Evolutionary conservation across 2,329 filamentous ascomycete species (phyloP).

Genomic region (Neoscytalidium dimidiatum): DNA sequence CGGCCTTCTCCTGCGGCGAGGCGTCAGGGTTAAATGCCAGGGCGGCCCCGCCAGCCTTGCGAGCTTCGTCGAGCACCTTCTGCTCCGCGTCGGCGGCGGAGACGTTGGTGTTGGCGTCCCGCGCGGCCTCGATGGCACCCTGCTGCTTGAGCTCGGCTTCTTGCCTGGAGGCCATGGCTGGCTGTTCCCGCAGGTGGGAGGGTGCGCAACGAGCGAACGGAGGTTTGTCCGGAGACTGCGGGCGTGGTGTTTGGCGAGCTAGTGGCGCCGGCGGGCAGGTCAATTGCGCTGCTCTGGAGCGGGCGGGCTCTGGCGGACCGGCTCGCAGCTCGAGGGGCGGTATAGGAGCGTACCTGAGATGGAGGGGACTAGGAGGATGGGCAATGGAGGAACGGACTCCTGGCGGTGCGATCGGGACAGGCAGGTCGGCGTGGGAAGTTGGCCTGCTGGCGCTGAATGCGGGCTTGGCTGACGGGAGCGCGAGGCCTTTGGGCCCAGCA

Average conservation of each 20-base stretch:
- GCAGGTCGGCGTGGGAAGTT: slow-evolving; percentile 10
- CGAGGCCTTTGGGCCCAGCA: too few species aligned
- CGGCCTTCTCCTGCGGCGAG: slow-evolving; percentile 78
- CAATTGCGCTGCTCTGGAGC: background rate
- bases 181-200: slow-evolving; percentile 13
- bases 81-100: slow-evolving; percentile 71
- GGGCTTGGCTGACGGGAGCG: slow-evolving; percentile 15
- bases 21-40: slow-evolving; percentile 89
- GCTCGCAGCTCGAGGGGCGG: background rate
- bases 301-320: background rate
- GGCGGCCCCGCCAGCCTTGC: slow-evolving; percentile 74
- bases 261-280: background rate
- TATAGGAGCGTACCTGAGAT: background rate
- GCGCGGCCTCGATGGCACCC: slow-evolving; percentile 75
- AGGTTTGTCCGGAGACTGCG: slow-evolving; percentile 5
- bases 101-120: slow-evolving; percentile 67
- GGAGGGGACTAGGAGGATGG: background rate
- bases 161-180: slow-evolving; percentile 16
- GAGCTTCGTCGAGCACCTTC: slow-evolving; percentile 74
- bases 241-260: slow-evolving; percentile 1
- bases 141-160: slow-evolving; percentile 74
- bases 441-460: slow-evolving; percentile 5
- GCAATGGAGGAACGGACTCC: background rate
- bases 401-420: background rate
- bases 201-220: background rate